A percentile compares a stretch with the other conserved stretches of the same genome.
These are phyloP conservation scores for Marsdenia floribunda DNA, from an alignment of 257 asterid species.

Conservation along the genomic window DNA sequence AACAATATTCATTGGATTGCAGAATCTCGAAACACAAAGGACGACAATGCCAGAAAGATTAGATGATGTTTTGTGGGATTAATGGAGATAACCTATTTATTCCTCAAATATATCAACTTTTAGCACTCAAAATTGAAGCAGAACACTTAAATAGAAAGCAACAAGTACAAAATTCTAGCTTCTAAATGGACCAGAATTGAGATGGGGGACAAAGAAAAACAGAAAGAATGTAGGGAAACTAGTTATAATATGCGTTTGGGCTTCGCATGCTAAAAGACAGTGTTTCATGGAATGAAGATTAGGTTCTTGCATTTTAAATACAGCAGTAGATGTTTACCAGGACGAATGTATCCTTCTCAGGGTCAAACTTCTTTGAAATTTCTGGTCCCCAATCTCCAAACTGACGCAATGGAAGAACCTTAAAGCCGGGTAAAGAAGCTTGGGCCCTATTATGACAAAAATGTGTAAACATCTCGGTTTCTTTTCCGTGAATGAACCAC, in stretches of 20 bases:
- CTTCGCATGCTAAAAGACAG: neutral
- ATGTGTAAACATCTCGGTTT: neutral
- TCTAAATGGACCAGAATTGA: neutral
- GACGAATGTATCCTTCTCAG: constrained; percentile 85
- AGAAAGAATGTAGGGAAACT: neutral
- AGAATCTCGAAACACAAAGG: neutral
- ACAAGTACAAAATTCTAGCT: neutral
- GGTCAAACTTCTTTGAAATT: constrained; percentile 59
- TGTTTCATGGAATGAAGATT: neutral
- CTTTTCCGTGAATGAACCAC: neutral
- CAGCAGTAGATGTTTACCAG: constrained; percentile 34
- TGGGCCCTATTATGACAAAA: constrained; percentile 48
- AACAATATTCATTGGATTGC: neutral
- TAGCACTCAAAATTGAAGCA: neutral
- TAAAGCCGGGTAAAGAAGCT: constrained; percentile 77
- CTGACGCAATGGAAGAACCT: constrained; percentile 90
- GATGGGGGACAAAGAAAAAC: neutral
- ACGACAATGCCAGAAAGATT: neutral
- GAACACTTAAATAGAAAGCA: neutral
- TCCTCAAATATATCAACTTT: neutral
- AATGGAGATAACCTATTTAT: neutral
- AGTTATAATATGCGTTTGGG: neutral
- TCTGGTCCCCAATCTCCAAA: constrained; percentile 95
- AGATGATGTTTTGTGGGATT: neutral
- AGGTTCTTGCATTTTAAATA: neutral